Base-by-base conservation (phyloP, 495 filamentous ascomycete genomes). In the Glarea lozoyensis region DNA sequence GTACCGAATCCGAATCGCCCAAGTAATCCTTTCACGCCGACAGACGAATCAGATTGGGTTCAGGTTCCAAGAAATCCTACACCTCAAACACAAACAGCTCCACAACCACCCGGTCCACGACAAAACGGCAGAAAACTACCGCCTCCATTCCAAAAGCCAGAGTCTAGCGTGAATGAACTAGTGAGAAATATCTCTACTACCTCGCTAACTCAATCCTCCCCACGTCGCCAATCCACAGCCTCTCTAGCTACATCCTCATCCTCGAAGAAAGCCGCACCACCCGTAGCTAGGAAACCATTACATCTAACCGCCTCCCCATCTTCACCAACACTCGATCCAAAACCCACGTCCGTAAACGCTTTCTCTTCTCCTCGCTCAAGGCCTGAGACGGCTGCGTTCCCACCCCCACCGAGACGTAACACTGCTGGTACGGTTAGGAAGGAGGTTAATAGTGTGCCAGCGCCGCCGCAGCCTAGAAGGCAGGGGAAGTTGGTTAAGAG, bases 31-130 rank as follows among this genome's bases (percentile, higher is more conserved):
- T 96, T 93, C 52, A 68, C 64, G 12, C 61, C 66, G 7, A 76
- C 76, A 2, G 61, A 78, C 18, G 78, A 86, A 50, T 73, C 79
- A 9, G 86, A 94, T 50, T 97, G 92, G 92, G 73, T 86, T 24
- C 72, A 72, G 17, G 63, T 83, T 3, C 70, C 69, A 12, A 63
- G 69, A 16, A 45, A 66, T 20, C 66, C 61, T 0, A 63, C 66
- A 0, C 63, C 69, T 22, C 42, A 24, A 19, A 62, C 12, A 66
- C 60, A 33, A 21, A 19, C 69, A 63, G 10, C 67, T 63, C 10
- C 71, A 70, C 40, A 63, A 67, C 51, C 62, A 63, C 49, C 70
- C 65, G 40, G 32, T 21, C 45, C 48, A 40, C 68, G 63, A 13
- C 60, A 67, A 15, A 67, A 65, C 22, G 64, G 53, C 19, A 66